These are phyloP conservation scores for Salmacisia buchloeana DNA, from an alignment of 1,284 basidiomycete species.

Conservation along the genomic window DNA sequence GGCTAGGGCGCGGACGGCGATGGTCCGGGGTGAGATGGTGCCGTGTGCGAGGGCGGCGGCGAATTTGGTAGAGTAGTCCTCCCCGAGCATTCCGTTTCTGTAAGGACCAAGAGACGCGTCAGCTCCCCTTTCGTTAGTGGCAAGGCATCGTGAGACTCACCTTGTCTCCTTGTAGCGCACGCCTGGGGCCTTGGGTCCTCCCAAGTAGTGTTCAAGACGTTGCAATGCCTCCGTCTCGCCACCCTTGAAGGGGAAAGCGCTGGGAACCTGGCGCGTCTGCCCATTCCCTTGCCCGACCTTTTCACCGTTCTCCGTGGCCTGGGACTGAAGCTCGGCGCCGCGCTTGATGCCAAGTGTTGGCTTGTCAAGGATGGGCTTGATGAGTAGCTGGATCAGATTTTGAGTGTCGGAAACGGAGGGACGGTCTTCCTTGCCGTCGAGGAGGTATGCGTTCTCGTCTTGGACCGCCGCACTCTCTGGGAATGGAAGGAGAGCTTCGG, in stretches of 20 bases:
- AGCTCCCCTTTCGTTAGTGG: neutral
- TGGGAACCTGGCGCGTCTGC: neutral
- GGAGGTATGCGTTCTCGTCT: conserved; percentile 16
- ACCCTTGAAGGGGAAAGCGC: conserved; percentile 34
- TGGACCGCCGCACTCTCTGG: conserved; percentile 8
- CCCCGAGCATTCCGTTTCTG: conserved; percentile 34
- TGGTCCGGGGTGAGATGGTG: conserved; percentile 29
- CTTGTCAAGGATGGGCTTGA: conserved; percentile 27
- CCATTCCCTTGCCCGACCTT: neutral
- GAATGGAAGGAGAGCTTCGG: conserved; percentile 29
- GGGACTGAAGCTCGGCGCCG: neutral
- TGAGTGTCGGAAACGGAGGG: conserved; percentile 11
- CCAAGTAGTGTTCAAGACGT: conserved; percentile 34
- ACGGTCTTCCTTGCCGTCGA: conserved; percentile 14
- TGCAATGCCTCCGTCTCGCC: conserved; percentile 37
- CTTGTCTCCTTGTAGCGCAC: conserved; percentile 35
- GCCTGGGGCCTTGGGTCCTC: conserved; percentile 17
- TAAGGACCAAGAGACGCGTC: neutral
- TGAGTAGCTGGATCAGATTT: conserved; percentile 21
- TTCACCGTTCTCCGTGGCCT: neutral
- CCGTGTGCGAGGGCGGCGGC: conserved; percentile 38
- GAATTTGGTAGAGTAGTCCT: conserved; percentile 38
- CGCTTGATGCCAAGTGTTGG: conserved; percentile 18
- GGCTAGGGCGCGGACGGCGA: conserved; percentile 26
- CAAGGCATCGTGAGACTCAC: neutral